phyloP scores from a whole-genome alignment of 2,329 filamentous ascomycete species.

The Monilinia fructigena region DNA sequence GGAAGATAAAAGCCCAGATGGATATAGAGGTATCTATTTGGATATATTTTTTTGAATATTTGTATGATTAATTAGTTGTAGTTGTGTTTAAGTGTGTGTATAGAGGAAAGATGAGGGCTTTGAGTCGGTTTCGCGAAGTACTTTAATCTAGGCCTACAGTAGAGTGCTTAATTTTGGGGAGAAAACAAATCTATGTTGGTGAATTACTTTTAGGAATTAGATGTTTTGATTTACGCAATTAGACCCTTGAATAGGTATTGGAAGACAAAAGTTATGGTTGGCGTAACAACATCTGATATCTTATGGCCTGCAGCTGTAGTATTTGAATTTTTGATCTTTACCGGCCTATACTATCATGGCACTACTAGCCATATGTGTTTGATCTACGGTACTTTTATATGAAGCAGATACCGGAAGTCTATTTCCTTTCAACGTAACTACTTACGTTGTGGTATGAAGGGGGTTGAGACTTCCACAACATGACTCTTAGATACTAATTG shows the following conservation, averaged over 20 bases:
- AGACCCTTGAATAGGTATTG: not conserved
- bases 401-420: not conserved
- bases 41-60: not conserved
- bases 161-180: not conserved
- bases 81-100: not conserved
- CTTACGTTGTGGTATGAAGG: not conserved
- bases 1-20: not conserved
- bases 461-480: not conserved
- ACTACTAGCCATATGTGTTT: not conserved
- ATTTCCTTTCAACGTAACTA: not conserved
- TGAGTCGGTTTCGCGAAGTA: not conserved
- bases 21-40: not conserved
- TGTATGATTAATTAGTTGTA: not conserved
- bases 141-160: not conserved
- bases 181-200: not conserved
- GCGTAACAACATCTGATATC: not conserved
- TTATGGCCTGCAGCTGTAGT: not conserved
- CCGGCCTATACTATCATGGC: not conserved
- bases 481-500: not conserved
- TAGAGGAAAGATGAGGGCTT: not conserved
- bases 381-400: accelerated
- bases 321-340: not conserved
- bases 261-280: too few relatives aligned
- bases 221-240: not conserved
- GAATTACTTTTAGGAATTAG: not conserved